These are phyloP conservation scores for Phaffomyces opuntiae DNA, from an alignment of 805 yeast genomes.

Conservation along the genomic window DNA sequence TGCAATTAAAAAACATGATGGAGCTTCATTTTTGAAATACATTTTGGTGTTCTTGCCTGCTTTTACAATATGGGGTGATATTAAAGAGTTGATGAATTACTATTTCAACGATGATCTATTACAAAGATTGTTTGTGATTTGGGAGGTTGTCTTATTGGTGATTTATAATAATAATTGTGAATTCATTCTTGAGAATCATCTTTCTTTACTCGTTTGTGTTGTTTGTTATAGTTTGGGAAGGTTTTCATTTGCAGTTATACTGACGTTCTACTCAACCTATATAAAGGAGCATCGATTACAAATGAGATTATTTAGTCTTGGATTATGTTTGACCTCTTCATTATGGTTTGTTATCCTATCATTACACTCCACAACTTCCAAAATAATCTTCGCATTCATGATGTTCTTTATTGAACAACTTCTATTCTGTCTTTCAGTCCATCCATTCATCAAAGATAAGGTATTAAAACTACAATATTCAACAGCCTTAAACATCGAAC, in stretches of 20 bases:
- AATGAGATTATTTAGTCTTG: conserved; percentile 32
- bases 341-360: conserved; percentile 50
- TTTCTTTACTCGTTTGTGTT: conserved; percentile 25
- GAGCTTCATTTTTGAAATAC: conserved; percentile 40
- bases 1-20: conserved; percentile 45
- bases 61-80: conserved; percentile 62
- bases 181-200: conserved; percentile 26
- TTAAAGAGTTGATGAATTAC: conserved; percentile 57
- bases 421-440: conserved; percentile 32
- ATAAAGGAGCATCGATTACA: conserved; percentile 47
- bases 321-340: conserved; percentile 27
- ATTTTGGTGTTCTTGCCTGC: conserved; percentile 47
- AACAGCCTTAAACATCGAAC: conserved; percentile 60
- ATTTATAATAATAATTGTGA: conserved; percentile 44
- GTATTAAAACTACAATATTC: conserved; percentile 37
- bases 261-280: conserved; percentile 33
- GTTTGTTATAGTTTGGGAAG: conserved; percentile 36
- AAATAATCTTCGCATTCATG: conserved; percentile 38
- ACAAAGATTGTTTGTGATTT: conserved; percentile 44
- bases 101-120: conserved; percentile 54
- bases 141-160: conserved; percentile 45
- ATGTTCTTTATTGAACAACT: conserved; percentile 36
- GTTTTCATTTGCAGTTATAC: conserved; percentile 24
- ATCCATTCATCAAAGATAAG: conserved; percentile 38
- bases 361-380: conserved; percentile 34